Evolutionary conservation across 164 flowering plant genomes (phyloP).

Genomic region (Euptelea pleiosperma): DNA sequence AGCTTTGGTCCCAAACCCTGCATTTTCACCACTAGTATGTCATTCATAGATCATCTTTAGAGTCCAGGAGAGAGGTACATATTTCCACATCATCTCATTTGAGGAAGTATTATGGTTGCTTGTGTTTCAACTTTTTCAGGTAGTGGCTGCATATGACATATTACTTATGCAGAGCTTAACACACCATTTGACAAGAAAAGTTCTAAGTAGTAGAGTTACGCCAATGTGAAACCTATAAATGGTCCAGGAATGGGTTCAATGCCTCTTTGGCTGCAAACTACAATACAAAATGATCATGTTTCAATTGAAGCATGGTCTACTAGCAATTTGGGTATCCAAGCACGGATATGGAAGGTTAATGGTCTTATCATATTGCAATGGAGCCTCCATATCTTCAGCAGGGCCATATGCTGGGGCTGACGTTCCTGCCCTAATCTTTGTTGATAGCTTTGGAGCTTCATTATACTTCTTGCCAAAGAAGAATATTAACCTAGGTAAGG

Average conservation of each 20-base stretch:
- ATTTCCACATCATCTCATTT: background rate
- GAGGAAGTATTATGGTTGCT: constrained; percentile 7
- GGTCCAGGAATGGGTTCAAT: constrained; percentile 43
- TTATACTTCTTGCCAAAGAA: constrained; percentile 83
- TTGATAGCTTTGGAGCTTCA: constrained; percentile 88
- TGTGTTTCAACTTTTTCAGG: constrained; percentile 61
- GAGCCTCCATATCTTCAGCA: constrained; percentile 44
- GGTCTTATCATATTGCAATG: constrained; percentile 73
- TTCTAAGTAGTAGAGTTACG: constrained; percentile 68
- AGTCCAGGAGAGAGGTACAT: no score
- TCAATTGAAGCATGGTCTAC: constrained; percentile 66
- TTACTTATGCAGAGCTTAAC: constrained; percentile 85
- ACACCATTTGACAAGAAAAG: constrained; percentile 79
- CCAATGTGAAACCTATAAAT: constrained; percentile 72
- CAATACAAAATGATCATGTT: constrained; percentile 51
- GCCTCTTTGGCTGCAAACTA: constrained; percentile 74
- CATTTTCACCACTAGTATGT: no score
- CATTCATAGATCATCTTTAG: no score
- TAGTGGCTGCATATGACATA: constrained; percentile 97
- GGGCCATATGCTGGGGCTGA: constrained; percentile 65
- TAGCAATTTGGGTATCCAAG: constrained; percentile 65
- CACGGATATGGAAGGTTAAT: constrained; percentile 87
- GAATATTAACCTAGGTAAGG: constrained; percentile 70
- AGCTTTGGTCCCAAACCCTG: background rate
- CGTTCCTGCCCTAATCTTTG: constrained; percentile 84